phyloP scores from a whole-genome alignment of 805 yeast species.

The Saccharomycopsis fodiens region DNA sequence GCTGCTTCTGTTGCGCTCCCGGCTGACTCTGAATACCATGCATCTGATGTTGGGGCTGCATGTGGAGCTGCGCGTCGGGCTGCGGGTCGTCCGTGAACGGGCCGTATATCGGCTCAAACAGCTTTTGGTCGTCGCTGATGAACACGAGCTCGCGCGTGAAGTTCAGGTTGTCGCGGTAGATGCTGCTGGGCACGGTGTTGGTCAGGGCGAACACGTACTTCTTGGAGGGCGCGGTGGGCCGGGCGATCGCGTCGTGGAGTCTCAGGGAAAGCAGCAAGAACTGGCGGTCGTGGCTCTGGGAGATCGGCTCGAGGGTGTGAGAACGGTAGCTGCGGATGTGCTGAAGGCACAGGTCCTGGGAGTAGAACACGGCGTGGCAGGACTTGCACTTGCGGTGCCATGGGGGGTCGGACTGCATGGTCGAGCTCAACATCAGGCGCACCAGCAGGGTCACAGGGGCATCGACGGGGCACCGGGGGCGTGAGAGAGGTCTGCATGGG shows the following conservation, averaged over 20 bases:
- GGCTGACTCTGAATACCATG: no score
- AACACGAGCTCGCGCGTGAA: conserved; percentile 9
- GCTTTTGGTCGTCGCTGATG: conserved; percentile 17
- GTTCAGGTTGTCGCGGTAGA: conserved; percentile 10
- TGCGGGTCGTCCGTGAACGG: neutral
- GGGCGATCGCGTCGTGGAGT: neutral
- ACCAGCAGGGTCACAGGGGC: neutral
- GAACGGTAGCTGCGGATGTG: conserved; percentile 2
- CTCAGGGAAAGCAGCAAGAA: neutral
- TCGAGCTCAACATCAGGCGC: conserved; percentile 3
- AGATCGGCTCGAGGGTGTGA: conserved; percentile 12
- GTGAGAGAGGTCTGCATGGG: neutral
- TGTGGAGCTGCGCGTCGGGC: neutral
- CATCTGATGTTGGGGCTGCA: neutral
- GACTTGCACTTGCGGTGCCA: conserved; percentile 19
- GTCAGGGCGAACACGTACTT: conserved; percentile 10
- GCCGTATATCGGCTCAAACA: conserved; percentile 17
- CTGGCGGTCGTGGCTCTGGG: conserved; percentile 15
- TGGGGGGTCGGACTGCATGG: conserved; percentile 7
- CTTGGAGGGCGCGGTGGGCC: conserved; percentile 3
- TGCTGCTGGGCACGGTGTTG: conserved; percentile 10
- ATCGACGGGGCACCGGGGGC: neutral
- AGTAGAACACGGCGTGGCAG: conserved; percentile 9
- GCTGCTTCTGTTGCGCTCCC: no score
- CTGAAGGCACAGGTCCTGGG: conserved; percentile 1